Conservation (phyloP, 1,284 basidiomycete species). For the Microbotryum violaceum region DNA sequence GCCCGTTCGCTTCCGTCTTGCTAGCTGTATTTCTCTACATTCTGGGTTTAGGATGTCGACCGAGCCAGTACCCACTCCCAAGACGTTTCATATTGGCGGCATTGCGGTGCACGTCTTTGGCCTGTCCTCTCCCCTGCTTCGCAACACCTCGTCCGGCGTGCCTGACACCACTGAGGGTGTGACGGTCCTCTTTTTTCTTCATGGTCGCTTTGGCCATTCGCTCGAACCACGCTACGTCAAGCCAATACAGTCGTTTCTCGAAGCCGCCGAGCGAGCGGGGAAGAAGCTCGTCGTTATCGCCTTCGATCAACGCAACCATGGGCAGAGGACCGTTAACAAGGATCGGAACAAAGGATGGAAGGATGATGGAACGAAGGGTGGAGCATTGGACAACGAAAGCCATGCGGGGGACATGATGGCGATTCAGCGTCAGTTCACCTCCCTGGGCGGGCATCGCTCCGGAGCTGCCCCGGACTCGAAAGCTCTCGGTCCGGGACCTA, state of each 20-base stretch:
- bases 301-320: constrained; percentile 43
- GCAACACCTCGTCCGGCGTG: neutral
- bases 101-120: constrained; percentile 19
- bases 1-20: neutral
- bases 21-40: neutral
- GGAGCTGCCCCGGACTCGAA: too few species aligned
- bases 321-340: constrained; percentile 37
- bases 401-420: constrained; percentile 40
- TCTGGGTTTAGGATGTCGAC: too few species aligned
- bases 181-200: constrained; percentile 24
- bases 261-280: constrained; percentile 12
- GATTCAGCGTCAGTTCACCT: constrained; percentile 32
- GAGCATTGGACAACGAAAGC: constrained; percentile 28
- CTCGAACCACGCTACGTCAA: neutral
- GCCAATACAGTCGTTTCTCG: neutral
- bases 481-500: too few species aligned
- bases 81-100: constrained; percentile 9
- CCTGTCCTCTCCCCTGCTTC: neutral
- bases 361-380: constrained; percentile 32
- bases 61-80: neutral
- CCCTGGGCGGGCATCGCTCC: too few species aligned
- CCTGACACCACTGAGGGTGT: neutral
- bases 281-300: constrained; percentile 39
- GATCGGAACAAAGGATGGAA: constrained; percentile 40
- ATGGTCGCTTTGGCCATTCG: constrained; percentile 15